Evolutionary conservation across 78 protist genomes (phyloP), one percentile per base, ranked within the genome.

Genomic region (Bigelowiella natans): DNA sequence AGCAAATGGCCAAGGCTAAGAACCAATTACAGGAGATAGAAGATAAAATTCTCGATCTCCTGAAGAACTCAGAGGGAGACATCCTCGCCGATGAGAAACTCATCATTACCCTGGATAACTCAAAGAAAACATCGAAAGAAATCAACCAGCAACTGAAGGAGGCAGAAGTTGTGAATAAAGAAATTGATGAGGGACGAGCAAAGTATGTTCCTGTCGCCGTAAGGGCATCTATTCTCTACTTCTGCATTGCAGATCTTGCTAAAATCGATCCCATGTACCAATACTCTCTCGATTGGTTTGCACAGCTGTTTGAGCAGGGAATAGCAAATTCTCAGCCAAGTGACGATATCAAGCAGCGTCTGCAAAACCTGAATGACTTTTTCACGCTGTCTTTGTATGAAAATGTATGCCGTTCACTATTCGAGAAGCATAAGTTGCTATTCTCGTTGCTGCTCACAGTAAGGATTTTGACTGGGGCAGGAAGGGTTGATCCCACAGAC

Each of bases 61-160:
- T 97, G 36, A 18, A 89, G 31, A 40, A 88, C 36, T 38, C 93
- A 29, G 39, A 91, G 86, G 95, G 96, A 2, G 39, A 91, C 37
- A 92, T 95, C 36, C 89, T 97, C 40, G 98, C 95, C 39, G 94
- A 95, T 83, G 97, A 95, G 89, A n/a, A 0, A n/a, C 96, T 96
- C 40, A 95, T 97, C 93, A 83, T 92, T 34, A 94, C 95, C 18
- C 95, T 97, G 1, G 90, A 88, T 31, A 91, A 85, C 31, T 93
- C 97, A n/a, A 97, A 96, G 93, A 37, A 39, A 38, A 92, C 92
- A 36, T 85, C 94, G 39, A 38, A 83, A 38, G 88, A 89, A 84
- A 92, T 92, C 92, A 37, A 2, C 38, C 40, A 7, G 29, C 87
- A 93, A 36, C 90, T 94, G 63, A 11, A 39, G 31, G 94, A 95